phyloP scores from a whole-genome alignment of 176 grass and related monocot species.

The Dactylis glomerata region DNA sequence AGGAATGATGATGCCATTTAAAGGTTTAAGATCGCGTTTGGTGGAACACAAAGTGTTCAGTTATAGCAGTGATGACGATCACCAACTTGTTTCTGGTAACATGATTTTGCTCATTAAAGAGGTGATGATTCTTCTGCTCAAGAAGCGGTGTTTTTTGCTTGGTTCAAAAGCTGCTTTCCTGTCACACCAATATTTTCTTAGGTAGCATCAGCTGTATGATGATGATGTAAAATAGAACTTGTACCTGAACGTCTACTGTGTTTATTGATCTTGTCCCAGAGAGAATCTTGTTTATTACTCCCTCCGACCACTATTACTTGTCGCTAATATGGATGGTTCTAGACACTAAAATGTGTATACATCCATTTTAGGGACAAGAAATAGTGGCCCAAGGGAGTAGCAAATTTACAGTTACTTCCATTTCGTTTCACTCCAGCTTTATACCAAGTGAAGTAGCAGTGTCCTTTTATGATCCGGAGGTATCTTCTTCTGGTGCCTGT shows the following conservation, averaged over 20 bases:
- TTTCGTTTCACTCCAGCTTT: neutral
- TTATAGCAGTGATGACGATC: neutral
- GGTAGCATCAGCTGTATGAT: neutral
- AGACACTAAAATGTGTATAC: no score
- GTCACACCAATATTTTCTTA: no score
- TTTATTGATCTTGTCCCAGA: neutral
- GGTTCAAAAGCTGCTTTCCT: neutral
- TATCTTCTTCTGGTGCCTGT: neutral
- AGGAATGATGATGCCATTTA: conserved; percentile 9
- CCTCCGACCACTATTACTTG: no score
- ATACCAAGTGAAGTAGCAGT: neutral
- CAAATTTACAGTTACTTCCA: neutral
- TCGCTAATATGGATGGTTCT: no score
- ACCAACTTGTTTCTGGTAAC: neutral
- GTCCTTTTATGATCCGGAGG: neutral
- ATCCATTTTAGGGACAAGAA: no score
- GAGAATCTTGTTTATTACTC: neutral
- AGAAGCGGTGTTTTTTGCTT: neutral
- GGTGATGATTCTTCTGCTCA: neutral
- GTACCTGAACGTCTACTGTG: no score
- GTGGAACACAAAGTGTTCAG: neutral
- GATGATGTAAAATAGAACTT: neutral
- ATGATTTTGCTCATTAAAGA: conserved; percentile 6
- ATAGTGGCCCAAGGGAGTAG: no score
- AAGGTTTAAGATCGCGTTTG: neutral